phyloP scores from a whole-genome alignment of 2,329 filamentous ascomycete species.

The Magnaporthiopsis poae region DNA sequence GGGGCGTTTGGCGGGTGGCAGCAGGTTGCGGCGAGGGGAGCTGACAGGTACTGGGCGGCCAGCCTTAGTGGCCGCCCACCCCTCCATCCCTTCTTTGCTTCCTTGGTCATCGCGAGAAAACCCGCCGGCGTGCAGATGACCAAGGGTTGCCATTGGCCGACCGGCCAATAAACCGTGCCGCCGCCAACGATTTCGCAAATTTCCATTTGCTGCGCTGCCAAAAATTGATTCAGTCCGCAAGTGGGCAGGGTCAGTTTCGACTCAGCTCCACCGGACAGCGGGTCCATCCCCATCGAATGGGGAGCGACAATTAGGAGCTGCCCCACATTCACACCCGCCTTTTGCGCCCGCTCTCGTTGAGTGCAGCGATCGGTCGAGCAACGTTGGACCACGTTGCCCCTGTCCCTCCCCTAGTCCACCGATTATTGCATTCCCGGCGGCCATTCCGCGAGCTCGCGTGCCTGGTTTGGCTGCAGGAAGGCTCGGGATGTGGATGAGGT shows the following conservation, averaged over 20 bases:
- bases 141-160: slow-evolving; percentile 3
- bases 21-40: background rate
- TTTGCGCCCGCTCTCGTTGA: background rate
- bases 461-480: background rate
- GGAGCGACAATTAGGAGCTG: background rate
- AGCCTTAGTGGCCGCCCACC: too few species aligned
- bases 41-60: background rate
- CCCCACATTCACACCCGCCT: background rate
- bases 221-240: slow-evolving; percentile 6
- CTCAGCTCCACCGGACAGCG: slow-evolving; percentile 1
- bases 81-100: background rate
- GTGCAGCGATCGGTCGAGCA: background rate
- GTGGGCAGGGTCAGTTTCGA: slow-evolving; percentile 11
- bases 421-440: background rate
- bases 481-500: background rate
- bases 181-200: slow-evolving; percentile 13
- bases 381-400: background rate
- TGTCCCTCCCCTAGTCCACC: background rate
- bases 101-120: background rate
- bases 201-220: slow-evolving; percentile 8
- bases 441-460: background rate
- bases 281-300: background rate
- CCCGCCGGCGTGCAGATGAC: background rate
- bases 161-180: slow-evolving; percentile 8
- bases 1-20: background rate